These are phyloP conservation scores for Trichoderma sp. DNA, from an alignment of 2,329 filamentous ascomycete genomes.

Conservation along the genomic window DNA sequence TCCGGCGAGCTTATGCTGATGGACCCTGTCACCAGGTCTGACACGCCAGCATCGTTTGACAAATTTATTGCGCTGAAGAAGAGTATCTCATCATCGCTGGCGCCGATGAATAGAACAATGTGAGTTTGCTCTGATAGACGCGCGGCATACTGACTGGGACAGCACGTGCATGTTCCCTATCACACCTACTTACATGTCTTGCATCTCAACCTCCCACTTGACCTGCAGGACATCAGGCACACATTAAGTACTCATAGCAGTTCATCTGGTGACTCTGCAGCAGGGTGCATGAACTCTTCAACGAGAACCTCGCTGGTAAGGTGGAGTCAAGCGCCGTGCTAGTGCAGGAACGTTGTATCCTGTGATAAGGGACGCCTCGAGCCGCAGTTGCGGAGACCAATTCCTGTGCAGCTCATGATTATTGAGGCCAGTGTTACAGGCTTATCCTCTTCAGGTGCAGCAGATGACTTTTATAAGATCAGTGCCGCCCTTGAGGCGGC, in stretches of 20 bases:
- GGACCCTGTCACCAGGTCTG: neutral
- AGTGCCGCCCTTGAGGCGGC: neutral
- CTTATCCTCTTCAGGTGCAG: neutral
- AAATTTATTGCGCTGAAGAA: neutral
- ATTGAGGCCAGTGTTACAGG: neutral
- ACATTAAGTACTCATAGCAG: neutral
- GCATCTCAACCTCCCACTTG: neutral
- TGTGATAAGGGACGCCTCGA: neutral
- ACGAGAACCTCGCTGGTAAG: neutral
- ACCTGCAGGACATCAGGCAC: neutral
- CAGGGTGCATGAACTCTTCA: neutral
- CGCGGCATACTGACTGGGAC: neutral
- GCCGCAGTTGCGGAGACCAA: neutral
- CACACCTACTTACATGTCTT: neutral
- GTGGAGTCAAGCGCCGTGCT: neutral
- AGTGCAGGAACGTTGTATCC: conserved; percentile 13
- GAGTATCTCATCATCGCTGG: neutral
- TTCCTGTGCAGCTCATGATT: neutral
- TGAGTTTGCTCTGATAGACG: neutral
- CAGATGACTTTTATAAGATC: neutral
- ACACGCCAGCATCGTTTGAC: neutral
- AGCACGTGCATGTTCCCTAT: neutral
- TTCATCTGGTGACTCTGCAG: neutral
- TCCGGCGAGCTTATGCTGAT: neutral
- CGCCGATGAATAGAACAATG: neutral